Evolutionary conservation across 345 rosid species (phyloP), one percentile per base, ranked within the genome.

Genomic region (Eucalyptus tenuipes): DNA sequence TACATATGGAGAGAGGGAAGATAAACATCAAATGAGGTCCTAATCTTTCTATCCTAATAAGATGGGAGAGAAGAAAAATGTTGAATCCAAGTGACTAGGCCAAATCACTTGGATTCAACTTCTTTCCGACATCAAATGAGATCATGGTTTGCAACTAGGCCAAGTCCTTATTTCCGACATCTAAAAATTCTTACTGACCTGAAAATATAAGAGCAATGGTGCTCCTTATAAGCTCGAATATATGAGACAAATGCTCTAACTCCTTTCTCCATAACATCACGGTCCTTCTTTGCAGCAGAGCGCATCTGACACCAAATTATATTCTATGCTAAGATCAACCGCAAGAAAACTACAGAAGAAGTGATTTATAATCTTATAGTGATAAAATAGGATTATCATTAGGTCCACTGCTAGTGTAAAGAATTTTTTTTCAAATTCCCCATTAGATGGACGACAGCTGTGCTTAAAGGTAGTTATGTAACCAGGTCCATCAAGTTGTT

Each of bases 221-320:
- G 99, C 91, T 96, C 98, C 89, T 97, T 97, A 88, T 97, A 97
- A 75, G 97, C 98, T 89, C 97, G 97, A 85, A 97, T 91, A 91
- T 88, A 94, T 33, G 99, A 98, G 90, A 98, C 99, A 94, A 97
- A 98, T 50, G 99, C 99, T 91, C 94, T 95, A 13, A 93, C 91
- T 90, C 98, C 98, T 91, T 96, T 98, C 92, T 96, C 98, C 97
- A 98, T 94, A 89, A 98, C 97, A 92, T 94, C 96, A 22, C 98
- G 93, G 87, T 97, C 98, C 90, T 93, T 93, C 91, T 49, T 93
- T 45, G 99, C 98, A 82, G 94, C 94, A 88, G 95, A 88, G 18
- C 97, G 93, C 88, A 97, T 92, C 99, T 96, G 90, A 92, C 4
- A 81, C 89, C 91, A 91, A 64, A 86, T 90, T 86, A 37, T 50